phyloP scores from a whole-genome alignment of 441 rosid genomes.

The Corymbia citriodora region DNA sequence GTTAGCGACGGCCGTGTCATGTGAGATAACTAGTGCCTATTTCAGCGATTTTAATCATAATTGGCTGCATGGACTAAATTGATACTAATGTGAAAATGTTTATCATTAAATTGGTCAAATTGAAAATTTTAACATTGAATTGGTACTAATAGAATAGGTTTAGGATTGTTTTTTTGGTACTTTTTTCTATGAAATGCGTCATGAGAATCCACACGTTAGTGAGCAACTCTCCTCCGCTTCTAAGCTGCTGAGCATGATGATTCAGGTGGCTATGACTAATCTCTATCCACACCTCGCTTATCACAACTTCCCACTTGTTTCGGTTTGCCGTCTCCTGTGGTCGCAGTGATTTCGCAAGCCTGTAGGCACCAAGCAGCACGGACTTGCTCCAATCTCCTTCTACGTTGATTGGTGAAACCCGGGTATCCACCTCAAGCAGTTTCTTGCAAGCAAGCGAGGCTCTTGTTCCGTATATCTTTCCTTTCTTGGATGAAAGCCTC shows the following conservation, averaged over 20 bases:
- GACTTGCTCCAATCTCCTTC: not conserved
- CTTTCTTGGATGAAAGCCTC: not conserved
- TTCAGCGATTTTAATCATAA: no score
- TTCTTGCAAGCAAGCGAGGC: not conserved
- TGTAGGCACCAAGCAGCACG: conserved; percentile 3
- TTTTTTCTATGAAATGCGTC: not conserved
- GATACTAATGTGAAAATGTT: no score
- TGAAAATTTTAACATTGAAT: no score
- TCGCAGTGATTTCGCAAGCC: not conserved
- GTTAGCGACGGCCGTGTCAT: no score
- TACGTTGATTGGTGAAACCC: not conserved
- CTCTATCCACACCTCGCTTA: conserved; percentile 10
- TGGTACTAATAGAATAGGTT: no score
- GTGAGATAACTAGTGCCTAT: no score
- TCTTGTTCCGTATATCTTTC: no score
- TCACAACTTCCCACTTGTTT: conserved; percentile 5
- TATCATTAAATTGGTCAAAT: no score
- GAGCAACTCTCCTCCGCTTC: conserved; percentile 17
- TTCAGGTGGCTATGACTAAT: conserved; percentile 2
- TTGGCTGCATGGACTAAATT: no score
- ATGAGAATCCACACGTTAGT: conserved; percentile 18
- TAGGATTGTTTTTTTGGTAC: no score
- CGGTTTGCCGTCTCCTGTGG: not conserved
- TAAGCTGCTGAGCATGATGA: conserved; percentile 8
- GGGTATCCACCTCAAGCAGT: not conserved